Evolutionary conservation across 345 rosid species (phyloP), one percentile per base, ranked within the genome.

Genomic region (Eucalyptus guilfoylei): DNA sequence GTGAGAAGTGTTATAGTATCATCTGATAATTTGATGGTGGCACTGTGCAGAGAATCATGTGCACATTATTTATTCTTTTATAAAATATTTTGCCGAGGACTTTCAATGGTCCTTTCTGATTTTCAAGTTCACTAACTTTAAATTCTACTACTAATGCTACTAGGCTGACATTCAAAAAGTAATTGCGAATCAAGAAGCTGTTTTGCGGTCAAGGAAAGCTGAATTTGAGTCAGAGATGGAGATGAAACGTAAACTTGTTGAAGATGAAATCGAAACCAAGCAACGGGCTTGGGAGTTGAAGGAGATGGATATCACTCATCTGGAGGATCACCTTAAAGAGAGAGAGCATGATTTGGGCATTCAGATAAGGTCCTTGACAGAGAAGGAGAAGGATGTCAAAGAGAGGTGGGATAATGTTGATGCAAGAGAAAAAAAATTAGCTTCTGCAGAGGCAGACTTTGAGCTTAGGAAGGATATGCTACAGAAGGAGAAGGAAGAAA

Each of bases 281-380:
- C 95, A 96, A 93, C 96, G 99, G 45, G 97, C 96, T 67, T 97
- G 96, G 96, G 99, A 98, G 90, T 93, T 98, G 91, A 95, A 92
- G 90, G 99, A 97, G 92, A 89, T 98, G 92, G 99, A 98, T 91
- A 91, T 98, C 86, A 89, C 86, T 87, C 95, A 95, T 88, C 92
- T 93, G 89, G 99, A 95, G 92, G 97, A 96, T 86, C 90, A 92
- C 28, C 91, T 95, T 55, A 87, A 52, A 83, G 99, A 98, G 89
- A 97, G 92, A 92, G 99, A 95, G 88, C 96, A 97, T 92, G 99
- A 97, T 72, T 88, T 98, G 92, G 97, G 95, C 91, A 92, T 94
- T 90, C 94, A 91, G 86, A 91, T 94, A 42, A 94, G 93, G 89
- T 91, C 93, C 72, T 92, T 96, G 92, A 89, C 86, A 5, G 98